These are phyloP conservation scores for Alternaria angustiovoidea DNA, from an alignment of 2,329 filamentous ascomycete genomes.

Conservation along the genomic window DNA sequence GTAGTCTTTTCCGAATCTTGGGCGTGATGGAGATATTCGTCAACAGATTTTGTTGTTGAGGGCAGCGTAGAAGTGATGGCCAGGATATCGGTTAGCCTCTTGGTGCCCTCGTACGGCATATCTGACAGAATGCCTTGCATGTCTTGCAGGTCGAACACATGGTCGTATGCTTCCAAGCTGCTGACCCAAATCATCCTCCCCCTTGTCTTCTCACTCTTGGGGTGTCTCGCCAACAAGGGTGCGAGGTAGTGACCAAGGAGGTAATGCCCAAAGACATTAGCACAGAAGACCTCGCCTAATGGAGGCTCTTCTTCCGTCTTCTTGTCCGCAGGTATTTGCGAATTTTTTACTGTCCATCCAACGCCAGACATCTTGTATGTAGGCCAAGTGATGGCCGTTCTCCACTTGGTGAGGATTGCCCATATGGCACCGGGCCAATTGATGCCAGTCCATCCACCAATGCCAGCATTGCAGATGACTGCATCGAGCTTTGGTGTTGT, in stretches of 20 bases:
- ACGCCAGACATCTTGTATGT: conserved; percentile 72
- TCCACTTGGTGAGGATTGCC: conserved; percentile 66
- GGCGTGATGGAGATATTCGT: conserved; percentile 33
- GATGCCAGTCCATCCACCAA: conserved; percentile 85
- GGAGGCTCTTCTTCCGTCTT: conserved; percentile 61
- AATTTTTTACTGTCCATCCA: conserved; percentile 61
- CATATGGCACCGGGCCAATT: conserved; percentile 70
- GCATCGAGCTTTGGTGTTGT: conserved; percentile 76
- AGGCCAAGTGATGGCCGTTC: conserved; percentile 78
- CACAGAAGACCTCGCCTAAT: conserved; percentile 84
- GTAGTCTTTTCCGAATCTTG: conserved; percentile 24
- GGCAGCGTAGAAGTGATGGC: conserved; percentile 76
- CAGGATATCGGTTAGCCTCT: conserved; percentile 85
- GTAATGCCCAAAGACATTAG: conserved; percentile 96
- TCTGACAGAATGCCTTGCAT: conserved; percentile 73
- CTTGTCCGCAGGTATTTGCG: conserved; percentile 55
- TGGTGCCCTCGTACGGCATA: conserved; percentile 83
- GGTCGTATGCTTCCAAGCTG: conserved; percentile 74
- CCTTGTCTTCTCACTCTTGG: conserved; percentile 45
- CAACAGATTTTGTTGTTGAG: conserved; percentile 61
- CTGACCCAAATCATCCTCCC: conserved; percentile 87
- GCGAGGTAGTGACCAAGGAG: conserved; percentile 82
- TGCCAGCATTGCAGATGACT: conserved; percentile 85
- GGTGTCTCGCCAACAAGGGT: conserved; percentile 69
- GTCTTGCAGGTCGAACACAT: conserved; percentile 71